Evolutionary conservation across 495 filamentous ascomycete genomes (phyloP).

Genomic region (Cudoniella acicularis): DNA sequence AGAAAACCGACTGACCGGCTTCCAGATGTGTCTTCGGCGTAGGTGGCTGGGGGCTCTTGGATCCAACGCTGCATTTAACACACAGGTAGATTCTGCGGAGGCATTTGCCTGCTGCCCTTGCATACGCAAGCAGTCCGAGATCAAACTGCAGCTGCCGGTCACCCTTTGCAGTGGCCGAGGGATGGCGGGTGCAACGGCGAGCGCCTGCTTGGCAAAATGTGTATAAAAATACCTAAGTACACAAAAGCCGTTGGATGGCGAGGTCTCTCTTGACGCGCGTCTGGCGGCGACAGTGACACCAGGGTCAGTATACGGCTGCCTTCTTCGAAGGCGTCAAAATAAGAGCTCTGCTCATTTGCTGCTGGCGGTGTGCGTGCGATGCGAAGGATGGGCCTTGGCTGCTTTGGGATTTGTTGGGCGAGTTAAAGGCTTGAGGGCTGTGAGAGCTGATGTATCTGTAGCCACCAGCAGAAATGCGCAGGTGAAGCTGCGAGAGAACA

Average conservation of each 20-base stretch:
- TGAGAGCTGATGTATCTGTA: background rate
- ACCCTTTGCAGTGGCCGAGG: too few relatives aligned
- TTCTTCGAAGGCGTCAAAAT: conserved; percentile 18
- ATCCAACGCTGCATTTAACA: background rate
- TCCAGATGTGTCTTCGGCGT: background rate
- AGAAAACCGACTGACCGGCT: conserved; percentile 3
- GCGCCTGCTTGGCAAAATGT: conserved; percentile 21
- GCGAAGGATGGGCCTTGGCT: background rate
- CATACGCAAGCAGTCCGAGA: conserved; percentile 20
- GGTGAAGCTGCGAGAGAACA: background rate
- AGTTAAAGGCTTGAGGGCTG: background rate
- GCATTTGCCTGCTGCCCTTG: conserved; percentile 8
- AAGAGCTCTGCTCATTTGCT: conserved; percentile 6
- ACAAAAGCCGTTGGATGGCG: background rate
- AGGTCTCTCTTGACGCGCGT: conserved; percentile 18
- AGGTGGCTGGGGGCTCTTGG: conserved; percentile 8
- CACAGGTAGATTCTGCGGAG: background rate
- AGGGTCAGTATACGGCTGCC: conserved; percentile 7
- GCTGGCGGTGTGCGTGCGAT: conserved; percentile 5
- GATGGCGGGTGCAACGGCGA: background rate
- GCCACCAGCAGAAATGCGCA: background rate
- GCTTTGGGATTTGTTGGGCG: background rate
- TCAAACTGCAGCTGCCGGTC: background rate
- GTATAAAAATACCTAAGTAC: background rate
- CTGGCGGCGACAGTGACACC: conserved; percentile 9